Conservation (phyloP, 1,139 yeast species). For the Pneumocystis murina region DNA sequence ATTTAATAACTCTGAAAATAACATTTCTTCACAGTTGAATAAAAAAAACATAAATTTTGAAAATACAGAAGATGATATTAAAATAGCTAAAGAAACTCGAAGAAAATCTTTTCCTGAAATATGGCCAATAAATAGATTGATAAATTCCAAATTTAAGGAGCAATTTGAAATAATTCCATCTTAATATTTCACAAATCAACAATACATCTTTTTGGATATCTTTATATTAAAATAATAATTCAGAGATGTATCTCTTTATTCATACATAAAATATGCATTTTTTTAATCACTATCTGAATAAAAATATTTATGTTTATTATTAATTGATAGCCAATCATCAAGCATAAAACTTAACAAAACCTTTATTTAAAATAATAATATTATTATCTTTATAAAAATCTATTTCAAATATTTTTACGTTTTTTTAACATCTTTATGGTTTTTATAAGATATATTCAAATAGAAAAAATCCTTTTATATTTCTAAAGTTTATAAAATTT, state of each 20-base stretch:
- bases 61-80: not conserved
- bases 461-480: too few species aligned
- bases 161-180: not conserved
- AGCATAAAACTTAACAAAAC: not conserved
- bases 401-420: not conserved
- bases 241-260: not conserved
- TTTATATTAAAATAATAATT: not conserved
- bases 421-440: too few species aligned
- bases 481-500: too few species aligned
- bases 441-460: too few species aligned
- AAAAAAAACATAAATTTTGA: not conserved
- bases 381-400: not conserved
- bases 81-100: not conserved
- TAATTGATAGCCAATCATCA: not conserved
- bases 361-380: not conserved
- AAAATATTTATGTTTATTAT: not conserved
- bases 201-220: not conserved
- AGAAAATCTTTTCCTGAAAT: not conserved
- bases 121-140: not conserved
- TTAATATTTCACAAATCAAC: not conserved
- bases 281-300: not conserved
- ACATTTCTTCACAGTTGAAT: not conserved
- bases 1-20: not conserved
- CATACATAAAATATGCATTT: not conserved
- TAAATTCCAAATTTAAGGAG: not conserved